phyloP scores from a whole-genome alignment of 257 asterid species.

The Plectranthus barbatus region DNA sequence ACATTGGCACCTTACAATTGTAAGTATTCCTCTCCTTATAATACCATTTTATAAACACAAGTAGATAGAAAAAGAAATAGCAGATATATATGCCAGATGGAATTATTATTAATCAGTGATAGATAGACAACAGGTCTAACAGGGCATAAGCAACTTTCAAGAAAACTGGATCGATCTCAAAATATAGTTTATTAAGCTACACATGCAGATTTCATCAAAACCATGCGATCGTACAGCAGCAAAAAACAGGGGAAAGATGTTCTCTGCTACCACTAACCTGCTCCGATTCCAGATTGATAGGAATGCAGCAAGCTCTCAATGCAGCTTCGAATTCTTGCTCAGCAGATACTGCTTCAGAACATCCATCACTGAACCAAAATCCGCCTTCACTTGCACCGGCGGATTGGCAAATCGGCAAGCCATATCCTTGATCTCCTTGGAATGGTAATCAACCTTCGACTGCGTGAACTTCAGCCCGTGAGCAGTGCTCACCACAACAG shows the following conservation, averaged over 20 bases:
- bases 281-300: background rate
- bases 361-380: conserved; percentile 89
- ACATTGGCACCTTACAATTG: too few relatives aligned
- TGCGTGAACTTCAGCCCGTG: conserved; percentile 87
- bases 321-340: conserved; percentile 44
- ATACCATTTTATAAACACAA: too few relatives aligned
- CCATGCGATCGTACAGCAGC: too few relatives aligned
- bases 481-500: conserved; percentile 87
- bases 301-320: conserved; percentile 33
- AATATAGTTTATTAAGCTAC: conserved; percentile 6
- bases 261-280: conserved; percentile 25
- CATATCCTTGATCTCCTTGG: conserved; percentile 61
- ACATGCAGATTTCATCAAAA: too few relatives aligned
- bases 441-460: conserved; percentile 79
- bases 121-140: too few relatives aligned
- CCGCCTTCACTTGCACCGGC: conserved; percentile 75
- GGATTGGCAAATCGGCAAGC: conserved; percentile 71
- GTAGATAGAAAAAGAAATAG: too few relatives aligned
- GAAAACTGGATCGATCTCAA: too few relatives aligned
- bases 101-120: too few relatives aligned
- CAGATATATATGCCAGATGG: too few relatives aligned
- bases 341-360: conserved; percentile 63
- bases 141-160: too few relatives aligned
- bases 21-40: too few relatives aligned
- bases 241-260: conserved; percentile 5